Evolutionary conservation across 306 rosid species (phyloP).

Genomic region (Boehmeria nivea): DNA sequence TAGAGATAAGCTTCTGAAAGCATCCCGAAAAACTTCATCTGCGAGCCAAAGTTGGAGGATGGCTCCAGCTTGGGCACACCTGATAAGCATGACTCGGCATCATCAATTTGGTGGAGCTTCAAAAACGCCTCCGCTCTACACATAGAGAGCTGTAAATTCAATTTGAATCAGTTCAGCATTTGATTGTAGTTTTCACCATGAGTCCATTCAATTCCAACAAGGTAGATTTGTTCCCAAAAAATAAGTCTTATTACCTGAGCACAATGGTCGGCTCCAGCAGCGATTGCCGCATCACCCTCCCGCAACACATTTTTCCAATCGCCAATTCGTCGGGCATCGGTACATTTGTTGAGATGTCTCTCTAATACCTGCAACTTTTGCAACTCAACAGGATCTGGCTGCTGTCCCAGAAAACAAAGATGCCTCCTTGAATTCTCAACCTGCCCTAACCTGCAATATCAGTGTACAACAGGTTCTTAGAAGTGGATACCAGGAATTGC

Average conservation of each 20-base stretch:
- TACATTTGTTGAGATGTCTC: slow-evolving; percentile 68
- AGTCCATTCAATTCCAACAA: neutral
- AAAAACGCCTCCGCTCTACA: slow-evolving; percentile 94
- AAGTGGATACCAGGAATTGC: too few relatives aligned
- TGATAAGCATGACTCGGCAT: slow-evolving; percentile 50
- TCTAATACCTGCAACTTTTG: slow-evolving; percentile 65
- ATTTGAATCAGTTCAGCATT: slow-evolving; percentile 58
- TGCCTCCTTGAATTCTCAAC: slow-evolving; percentile 78
- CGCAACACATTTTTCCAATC: slow-evolving; percentile 77
- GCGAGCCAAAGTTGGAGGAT: slow-evolving; percentile 31
- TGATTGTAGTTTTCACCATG: neutral
- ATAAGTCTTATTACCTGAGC: slow-evolving; percentile 49
- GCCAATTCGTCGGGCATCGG: slow-evolving; percentile 60
- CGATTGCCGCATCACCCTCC: slow-evolving; percentile 63
- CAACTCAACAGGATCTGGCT: slow-evolving; percentile 50
- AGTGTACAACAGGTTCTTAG: neutral
- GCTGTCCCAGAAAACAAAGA: slow-evolving; percentile 46
- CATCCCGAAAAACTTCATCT: slow-evolving; percentile 62
- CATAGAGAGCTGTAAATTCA: slow-evolving; percentile 87
- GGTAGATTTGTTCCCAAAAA: neutral
- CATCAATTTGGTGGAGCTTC: slow-evolving; percentile 83
- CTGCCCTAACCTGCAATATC: slow-evolving; percentile 69
- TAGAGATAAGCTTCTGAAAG: slow-evolving; percentile 66
- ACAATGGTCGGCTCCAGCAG: slow-evolving; percentile 71
- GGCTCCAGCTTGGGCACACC: slow-evolving; percentile 42